Evolutionary conservation across 176 grass and related monocot genomes (phyloP), one percentile per base, ranked within the genome.

Genomic region (Puya raimondii): DNA sequence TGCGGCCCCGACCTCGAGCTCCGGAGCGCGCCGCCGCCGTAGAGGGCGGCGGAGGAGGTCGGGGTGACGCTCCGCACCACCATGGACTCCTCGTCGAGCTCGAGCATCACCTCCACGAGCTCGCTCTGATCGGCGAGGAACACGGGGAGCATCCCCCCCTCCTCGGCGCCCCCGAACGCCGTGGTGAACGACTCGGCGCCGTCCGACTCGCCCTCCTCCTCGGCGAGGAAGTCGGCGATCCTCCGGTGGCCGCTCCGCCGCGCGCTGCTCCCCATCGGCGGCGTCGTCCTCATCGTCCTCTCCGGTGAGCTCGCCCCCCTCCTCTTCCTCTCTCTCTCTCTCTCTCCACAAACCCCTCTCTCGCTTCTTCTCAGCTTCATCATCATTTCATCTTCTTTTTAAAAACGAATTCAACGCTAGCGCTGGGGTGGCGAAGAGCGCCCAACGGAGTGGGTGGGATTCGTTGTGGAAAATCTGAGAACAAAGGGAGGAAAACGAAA

Each of bases 21-120:
- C 56, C 2, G 23, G 8, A 8, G 52, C 22, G 29, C 64, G 9
- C 26, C 0, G 65, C 27, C 48, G 72, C 74, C n/a, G 66, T 87
- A 74, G 51, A 89, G 64, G 33, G 82, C 50, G 2, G 87, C 75
- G 42, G 23, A 47, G 11, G 94, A 47, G 11, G 94, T 99, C 72
- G 86, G 94, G 5, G 94, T 99, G 69, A 99, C 94, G 71, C 94
- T 99, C 57, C 94, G 86, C 50, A 99, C 89, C 66, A 99, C 89
- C 94, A 99, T 99, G 65, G 94, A 99, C 63, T 99, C 89, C 82
- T 99, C 94, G 69, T 99, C 89, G 9, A 99, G 79, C 85, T 99
- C 89, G 78, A 99, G 87, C 94, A 88, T 99, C 50, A 99, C 94
- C 86, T 99, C 94, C 47, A 99, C 94, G 50, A 99, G 85, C 74